Evolutionary conservation across 352 stramenopile genomes (phyloP), one percentile per base, ranked within the genome.

Genomic region (Phytophthora boehmeriae): DNA sequence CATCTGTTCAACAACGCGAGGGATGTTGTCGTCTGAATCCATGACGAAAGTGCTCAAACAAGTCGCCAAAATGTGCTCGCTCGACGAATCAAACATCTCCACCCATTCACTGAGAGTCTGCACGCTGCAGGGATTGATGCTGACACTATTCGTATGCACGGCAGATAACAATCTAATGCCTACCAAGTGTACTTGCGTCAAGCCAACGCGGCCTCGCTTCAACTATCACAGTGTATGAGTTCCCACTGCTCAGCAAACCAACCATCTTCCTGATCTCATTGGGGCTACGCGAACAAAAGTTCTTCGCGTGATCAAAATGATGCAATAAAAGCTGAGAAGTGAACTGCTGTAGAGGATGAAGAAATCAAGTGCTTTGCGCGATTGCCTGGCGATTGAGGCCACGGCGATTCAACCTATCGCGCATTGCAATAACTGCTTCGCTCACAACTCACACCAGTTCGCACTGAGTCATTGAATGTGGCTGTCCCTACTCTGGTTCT

Each of bases 41-140:
- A 60, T 60, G 49, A 54, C 42, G 16, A 54, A 59, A 13, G 44
- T 44, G 14, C 58, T 66, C 1, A 39, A 43, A 16, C 20, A n/a
- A 36, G 49, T 49, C 27, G 58, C 48, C 38, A 23, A 22, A 20
- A 4, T 8, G 8, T 14, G 17, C n/a, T 22, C 16, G 16, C 6
- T 30, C 22, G 56, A 58, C 19, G 17, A n/a, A 8, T n/a, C 6
- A 17, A 5, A 1, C 5, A 54, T 66, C 11, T 66, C 48, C 4
- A 54, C 48, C 27, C 58, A 58, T 25, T 58, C 38, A 1, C 50
- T 58, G 4, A 20, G 50, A 16, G 36, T 34, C 50, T 58, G 11
- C 50, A 58, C 36, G 6, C 22, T 22, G 50, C 36, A 19, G 50
- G 38, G 1, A n/a, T 49, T 8, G 23, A 39, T 17, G 23, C 36